Evolutionary conservation across 73 alveolate genomes (phyloP).

Genomic region (Paramecium tetraurelia): DNA sequence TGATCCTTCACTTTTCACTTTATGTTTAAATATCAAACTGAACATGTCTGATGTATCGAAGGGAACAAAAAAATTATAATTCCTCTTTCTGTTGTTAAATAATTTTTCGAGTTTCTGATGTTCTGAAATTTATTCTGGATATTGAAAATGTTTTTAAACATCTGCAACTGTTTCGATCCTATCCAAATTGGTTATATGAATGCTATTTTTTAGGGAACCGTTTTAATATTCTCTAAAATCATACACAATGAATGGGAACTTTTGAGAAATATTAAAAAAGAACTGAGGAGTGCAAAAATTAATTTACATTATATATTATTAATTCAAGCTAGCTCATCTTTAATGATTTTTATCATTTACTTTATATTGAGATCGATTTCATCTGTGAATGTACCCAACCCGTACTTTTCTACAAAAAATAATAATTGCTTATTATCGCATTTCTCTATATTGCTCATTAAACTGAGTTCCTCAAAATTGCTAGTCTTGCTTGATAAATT

Average conservation of each 20-base stretch:
- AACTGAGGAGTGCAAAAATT: neutral
- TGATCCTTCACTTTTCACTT: neutral
- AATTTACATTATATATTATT: neutral
- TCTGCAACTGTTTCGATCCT: neutral
- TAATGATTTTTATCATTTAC: neutral
- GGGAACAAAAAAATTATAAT: constrained; percentile 2
- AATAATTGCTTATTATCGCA: neutral
- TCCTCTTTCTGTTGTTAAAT: constrained; percentile 25
- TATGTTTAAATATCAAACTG: neutral
- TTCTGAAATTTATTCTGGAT: constrained; percentile 12
- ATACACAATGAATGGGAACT: constrained; percentile 7
- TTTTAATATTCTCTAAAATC: constrained; percentile 20
- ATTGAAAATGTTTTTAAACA: neutral
- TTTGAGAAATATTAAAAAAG: constrained; percentile 12
- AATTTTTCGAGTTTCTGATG: neutral
- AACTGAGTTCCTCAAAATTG: neutral
- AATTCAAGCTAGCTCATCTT: neutral
- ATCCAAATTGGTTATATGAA: neutral
- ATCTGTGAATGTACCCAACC: neutral
- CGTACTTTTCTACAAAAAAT: neutral
- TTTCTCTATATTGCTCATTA: neutral
- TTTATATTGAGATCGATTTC: neutral
- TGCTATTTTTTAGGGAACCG: neutral
- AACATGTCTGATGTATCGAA: constrained; percentile 16
- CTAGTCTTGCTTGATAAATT: neutral